Base-by-base conservation (phyloP, 1,284 basidiomycete genomes). In the Blastosporella zonata region DNA sequence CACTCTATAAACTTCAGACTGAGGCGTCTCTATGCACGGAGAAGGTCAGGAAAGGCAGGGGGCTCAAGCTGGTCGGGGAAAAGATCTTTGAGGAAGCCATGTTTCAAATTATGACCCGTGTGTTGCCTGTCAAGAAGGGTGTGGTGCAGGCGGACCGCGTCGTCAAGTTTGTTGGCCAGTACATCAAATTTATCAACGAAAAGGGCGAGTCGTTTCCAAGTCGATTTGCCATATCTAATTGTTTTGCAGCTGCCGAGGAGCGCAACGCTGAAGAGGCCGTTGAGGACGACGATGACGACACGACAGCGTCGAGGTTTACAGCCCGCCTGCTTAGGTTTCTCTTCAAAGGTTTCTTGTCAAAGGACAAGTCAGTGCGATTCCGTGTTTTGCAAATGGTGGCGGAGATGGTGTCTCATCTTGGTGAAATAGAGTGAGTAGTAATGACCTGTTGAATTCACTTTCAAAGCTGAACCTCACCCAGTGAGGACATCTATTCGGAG, bases 361-460 rank as follows among this genome's bases (percentile, higher is more conserved):
- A 95, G 67, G 90, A 97, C 73, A 97, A 97, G 71, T 78, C 79
- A 47, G 87, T 93, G 25, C 81, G 95, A 2, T 93, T 86, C 62
- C 82, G 94, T 10, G 87, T 86, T 43, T 76, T 90, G 1, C 85
- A 90, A 52, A 70, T 85, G 28, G 76, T 90, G 15, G 81, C 86
- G 0, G 85, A 90, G 57, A 86, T 93, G 72, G 81, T 95, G 21
- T 77, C 81, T 2, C 79, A 84, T 51, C 71, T 96, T 0, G 88
- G 89, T 10, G 87, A 89, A 67, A 78, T 96, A 47, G 90, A 95
- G 93, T 95, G 62, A 49, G 87, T 77, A 2, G 43, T 39, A 33
- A 23, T n/a, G 33, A 12, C 6, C 7, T 17, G 20, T 22, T 27
- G 22, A 28, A 31, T 36, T 15, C 29, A 36, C 6, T 21, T 17